phyloP scores from a whole-genome alignment of 345 rosid genomes.

The Arabis alpina region DNA sequence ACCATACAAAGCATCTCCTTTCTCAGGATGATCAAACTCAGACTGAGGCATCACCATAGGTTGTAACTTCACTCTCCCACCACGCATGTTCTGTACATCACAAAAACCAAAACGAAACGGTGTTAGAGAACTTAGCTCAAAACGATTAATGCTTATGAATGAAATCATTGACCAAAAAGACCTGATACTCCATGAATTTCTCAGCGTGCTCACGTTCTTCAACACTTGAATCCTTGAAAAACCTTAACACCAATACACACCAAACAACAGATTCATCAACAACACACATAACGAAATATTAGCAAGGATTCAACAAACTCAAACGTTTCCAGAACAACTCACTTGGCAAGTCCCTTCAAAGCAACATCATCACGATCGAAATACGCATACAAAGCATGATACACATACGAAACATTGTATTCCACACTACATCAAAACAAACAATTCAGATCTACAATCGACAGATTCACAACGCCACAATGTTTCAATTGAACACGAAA shows the following conservation, averaged over 20 bases:
- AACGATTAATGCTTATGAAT: background rate
- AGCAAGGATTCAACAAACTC: too few species aligned
- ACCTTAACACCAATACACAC: conserved; percentile 44
- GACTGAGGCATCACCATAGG: conserved; percentile 68
- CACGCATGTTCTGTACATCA: conserved; percentile 71
- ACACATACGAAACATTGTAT: conserved; percentile 76
- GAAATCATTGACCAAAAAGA: conserved; percentile 8
- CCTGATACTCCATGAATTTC: conserved; percentile 79
- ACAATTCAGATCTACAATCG: conserved; percentile 20
- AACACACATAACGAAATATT: background rate
- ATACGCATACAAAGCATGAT: conserved; percentile 79
- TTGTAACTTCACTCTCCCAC: conserved; percentile 81
- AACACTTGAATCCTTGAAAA: conserved; percentile 78
- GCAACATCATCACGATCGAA: conserved; percentile 83
- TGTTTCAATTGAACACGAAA: too few species aligned
- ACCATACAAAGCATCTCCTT: conserved; percentile 96
- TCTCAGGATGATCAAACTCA: conserved; percentile 86
- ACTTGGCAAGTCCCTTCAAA: conserved; percentile 77
- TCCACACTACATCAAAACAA: conserved; percentile 71
- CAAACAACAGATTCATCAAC: conserved; percentile 1
- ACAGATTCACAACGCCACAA: background rate
- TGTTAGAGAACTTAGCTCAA: conserved; percentile 4
- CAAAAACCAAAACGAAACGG: background rate
- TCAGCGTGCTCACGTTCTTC: conserved; percentile 92
- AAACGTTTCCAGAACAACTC: too few species aligned